Evolutionary conservation across 73 alveolate genomes (phyloP).

Genomic region (Symbiodinium pilosum): DNA sequence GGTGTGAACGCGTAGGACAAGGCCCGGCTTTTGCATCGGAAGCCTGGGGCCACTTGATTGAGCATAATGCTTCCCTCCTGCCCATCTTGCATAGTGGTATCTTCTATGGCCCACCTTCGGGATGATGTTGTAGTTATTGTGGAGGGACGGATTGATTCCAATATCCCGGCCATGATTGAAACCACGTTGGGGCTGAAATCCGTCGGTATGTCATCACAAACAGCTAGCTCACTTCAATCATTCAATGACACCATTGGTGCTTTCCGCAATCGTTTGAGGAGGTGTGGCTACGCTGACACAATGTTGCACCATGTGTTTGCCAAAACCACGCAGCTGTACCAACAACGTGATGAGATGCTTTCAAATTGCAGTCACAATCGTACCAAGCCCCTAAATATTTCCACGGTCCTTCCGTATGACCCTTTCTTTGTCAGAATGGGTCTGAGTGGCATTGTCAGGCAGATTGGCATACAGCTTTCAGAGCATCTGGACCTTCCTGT

Average conservation of each 20-base stretch:
- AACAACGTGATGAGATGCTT: not conserved
- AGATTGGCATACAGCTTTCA: not conserved
- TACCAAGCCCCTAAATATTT: not conserved
- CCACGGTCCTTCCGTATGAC: conserved; percentile 4
- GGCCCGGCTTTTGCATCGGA: conserved; percentile 8
- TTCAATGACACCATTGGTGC: not conserved
- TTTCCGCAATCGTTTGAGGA: not conserved
- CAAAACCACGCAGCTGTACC: not conserved
- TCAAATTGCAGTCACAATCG: no score
- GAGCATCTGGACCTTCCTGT: conserved; percentile 4
- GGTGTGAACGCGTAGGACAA: conserved; percentile 16
- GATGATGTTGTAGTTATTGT: not conserved
- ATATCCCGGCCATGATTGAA: not conserved
- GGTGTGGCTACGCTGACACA: not conserved
- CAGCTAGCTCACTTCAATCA: not conserved
- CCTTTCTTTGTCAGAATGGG: conserved; percentile 36
- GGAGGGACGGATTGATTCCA: not conserved
- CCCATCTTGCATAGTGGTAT: not conserved
- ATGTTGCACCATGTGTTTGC: not conserved
- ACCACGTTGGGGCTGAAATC: not conserved
- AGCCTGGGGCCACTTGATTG: not conserved
- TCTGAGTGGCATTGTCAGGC: not conserved
- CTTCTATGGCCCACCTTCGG: not conserved
- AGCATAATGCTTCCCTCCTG: not conserved
- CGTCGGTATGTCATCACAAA: not conserved